Percentiles rank a stretch among this genome's conserved stretches.
Conservation (phyloP, 139 green algal species). For the Micractinium sp. region DNA sequence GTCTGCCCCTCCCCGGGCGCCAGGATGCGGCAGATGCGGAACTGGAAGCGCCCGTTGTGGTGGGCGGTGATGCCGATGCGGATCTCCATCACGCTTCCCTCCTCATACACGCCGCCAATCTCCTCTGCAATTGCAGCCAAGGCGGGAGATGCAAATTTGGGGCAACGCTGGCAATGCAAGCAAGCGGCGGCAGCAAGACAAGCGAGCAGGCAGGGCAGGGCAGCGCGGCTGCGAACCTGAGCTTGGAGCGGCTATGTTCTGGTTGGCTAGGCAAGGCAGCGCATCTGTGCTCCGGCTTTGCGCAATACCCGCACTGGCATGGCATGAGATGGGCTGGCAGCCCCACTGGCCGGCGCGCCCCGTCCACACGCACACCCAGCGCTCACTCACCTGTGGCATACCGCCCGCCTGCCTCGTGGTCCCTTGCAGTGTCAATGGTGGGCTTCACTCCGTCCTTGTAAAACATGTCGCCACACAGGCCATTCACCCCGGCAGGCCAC, state of each 20-base stretch:
- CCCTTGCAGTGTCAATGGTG: neutral
- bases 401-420: conserved; percentile 22
- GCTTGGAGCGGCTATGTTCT: too few relatives aligned
- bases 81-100: conserved; percentile 13
- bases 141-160: neutral
- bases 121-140: neutral
- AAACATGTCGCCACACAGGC: conserved; percentile 26
- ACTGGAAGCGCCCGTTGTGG: conserved; percentile 25
- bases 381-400: neutral
- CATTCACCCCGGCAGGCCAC: neutral
- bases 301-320: too few relatives aligned
- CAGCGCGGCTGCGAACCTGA: too few relatives aligned
- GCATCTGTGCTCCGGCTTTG: too few relatives aligned
- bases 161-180: neutral
- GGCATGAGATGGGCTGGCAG: neutral
- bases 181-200: neutral
- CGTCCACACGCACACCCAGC: neutral
- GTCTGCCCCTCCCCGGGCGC: conserved; percentile 14
- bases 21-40: conserved; percentile 21
- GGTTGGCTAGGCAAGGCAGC: too few relatives aligned
- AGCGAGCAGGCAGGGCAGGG: neutral
- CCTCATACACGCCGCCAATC: conserved; percentile 19
- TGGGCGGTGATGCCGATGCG: conserved; percentile 25
- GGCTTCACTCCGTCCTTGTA: neutral
- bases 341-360: neutral